phyloP scores from a whole-genome alignment of 1,284 basidiomycete species.

The Austropuccinia psidii region DNA sequence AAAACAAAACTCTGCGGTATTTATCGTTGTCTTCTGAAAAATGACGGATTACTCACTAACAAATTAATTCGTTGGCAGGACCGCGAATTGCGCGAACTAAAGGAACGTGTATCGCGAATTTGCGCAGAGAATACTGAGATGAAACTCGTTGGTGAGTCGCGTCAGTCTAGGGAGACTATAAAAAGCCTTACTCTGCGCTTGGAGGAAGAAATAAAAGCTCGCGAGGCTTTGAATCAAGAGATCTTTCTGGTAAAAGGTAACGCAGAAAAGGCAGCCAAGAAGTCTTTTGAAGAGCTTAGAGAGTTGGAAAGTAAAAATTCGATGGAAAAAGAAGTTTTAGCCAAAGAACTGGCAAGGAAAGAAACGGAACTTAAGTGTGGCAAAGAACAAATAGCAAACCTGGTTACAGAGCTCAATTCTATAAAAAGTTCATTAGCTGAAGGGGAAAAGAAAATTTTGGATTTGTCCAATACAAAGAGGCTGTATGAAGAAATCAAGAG shows the following conservation, averaged over 20 bases:
- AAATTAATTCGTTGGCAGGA: neutral
- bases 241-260: neutral
- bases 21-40: neutral
- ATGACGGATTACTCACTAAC: neutral
- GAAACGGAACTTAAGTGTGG: too few relatives aligned
- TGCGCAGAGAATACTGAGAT: neutral
- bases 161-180: slow-evolving; percentile 19
- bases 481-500: too few relatives aligned
- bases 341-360: neutral
- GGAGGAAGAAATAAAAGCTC: neutral
- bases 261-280: neutral
- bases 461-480: too few relatives aligned
- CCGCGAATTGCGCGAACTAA: slow-evolving; percentile 14
- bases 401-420: too few relatives aligned
- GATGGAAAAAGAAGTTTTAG: neutral
- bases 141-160: slow-evolving; percentile 14
- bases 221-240: neutral
- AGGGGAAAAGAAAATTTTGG: too few relatives aligned
- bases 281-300: neutral
- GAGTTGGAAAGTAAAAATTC: neutral
- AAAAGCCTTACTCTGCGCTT: neutral
- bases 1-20: neutral
- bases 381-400: too few relatives aligned
- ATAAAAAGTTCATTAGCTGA: too few relatives aligned
- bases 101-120: slow-evolving; percentile 1